phyloP scores from a whole-genome alignment of 2,329 filamentous ascomycete genomes.

The Fusarium sp. region DNA sequence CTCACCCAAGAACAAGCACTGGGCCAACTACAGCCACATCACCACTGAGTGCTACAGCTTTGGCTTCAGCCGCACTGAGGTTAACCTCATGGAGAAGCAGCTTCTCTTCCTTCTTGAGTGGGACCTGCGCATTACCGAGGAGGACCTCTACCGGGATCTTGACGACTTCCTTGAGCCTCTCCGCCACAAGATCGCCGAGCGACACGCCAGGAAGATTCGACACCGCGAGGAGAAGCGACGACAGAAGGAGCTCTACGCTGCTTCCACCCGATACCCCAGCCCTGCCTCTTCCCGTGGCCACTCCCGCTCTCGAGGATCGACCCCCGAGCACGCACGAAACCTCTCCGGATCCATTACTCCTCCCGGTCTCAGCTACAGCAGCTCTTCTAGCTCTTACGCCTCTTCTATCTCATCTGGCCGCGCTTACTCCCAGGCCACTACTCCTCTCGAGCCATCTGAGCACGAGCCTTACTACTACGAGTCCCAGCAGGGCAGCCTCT shows the following conservation, averaged over 20 bases:
- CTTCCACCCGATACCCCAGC: constrained; percentile 60
- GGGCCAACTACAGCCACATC: constrained; percentile 92
- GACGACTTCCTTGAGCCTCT: constrained; percentile 92
- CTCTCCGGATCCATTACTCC: constrained; percentile 57
- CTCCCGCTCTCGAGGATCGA: constrained; percentile 59
- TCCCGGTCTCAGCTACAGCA: constrained; percentile 66
- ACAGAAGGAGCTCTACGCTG: constrained; percentile 57
- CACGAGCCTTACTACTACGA: constrained; percentile 61
- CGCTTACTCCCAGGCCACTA: constrained; percentile 67
- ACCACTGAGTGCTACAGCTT: constrained; percentile 77
- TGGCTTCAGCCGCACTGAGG: constrained; percentile 93
- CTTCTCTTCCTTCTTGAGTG: constrained; percentile 94
- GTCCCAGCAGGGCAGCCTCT: constrained; percentile 59
- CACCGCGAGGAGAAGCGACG: constrained; percentile 63
- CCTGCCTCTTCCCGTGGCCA: constrained; percentile 63
- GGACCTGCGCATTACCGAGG: constrained; percentile 88
- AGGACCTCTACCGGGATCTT: constrained; percentile 89
- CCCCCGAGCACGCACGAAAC: constrained; percentile 59
- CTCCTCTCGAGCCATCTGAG: constrained; percentile 63
- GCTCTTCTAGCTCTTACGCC: constrained; percentile 66
- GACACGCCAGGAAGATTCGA: constrained; percentile 66
- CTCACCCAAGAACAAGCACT: constrained; percentile 99
- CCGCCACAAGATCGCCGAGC: constrained; percentile 70
- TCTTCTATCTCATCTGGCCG: constrained; percentile 64
- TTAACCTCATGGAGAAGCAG: constrained; percentile 99